Evolutionary conservation across 1,139 yeast genomes (phyloP), one percentile per base, ranked within the genome.

Genomic region (Geotrichum siamense): DNA sequence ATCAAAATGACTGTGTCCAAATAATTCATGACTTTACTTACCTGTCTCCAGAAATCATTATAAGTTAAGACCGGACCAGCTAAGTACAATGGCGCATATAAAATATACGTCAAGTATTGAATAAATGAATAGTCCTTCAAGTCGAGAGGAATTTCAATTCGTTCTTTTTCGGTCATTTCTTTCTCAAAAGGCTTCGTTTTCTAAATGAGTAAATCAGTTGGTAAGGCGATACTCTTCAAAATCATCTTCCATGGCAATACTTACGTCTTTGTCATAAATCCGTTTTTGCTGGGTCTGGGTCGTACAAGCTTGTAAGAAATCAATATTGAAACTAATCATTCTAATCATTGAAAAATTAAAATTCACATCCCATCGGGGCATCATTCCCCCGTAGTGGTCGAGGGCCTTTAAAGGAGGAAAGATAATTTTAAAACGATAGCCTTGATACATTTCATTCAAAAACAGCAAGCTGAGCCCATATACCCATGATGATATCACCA

Each of bases 11-110:
- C 10, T 8, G 8, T 10, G 6, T n/a, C 16, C 5, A 13, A 19
- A 17, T 17, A 5, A 16, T 16, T 12, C 6, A 17, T 13, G 5
- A 26, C 16, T 53, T 70, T 69, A 44, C 67, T 22, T 25, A 43
- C 46, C 65, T 93, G 99, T 55, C 82, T 81, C 39, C 83, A 63
- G 61, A 79, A 93, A 59, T 93, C 98, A 63, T 93, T 91, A 68
- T 84, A 93, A 0, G 97, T 84, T 35, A 93, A 58, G 21, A 93
- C 78, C 10, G 99, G 99, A 1, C 99, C 99, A 2, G 95, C 96
- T 54, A 93, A 78, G 64, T 84, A 85, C 42, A 93, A 68, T 3
- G 99, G 99, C 0, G 96, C 76, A 57, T 93, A 93, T 2, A 82
- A 68, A 37, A 83, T 62, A 59, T 86, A 93, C 0, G 94, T 80